Base-by-base conservation (phyloP, 495 filamentous ascomycete genomes). In the Umbilicaria muhlenbergii region DNA sequence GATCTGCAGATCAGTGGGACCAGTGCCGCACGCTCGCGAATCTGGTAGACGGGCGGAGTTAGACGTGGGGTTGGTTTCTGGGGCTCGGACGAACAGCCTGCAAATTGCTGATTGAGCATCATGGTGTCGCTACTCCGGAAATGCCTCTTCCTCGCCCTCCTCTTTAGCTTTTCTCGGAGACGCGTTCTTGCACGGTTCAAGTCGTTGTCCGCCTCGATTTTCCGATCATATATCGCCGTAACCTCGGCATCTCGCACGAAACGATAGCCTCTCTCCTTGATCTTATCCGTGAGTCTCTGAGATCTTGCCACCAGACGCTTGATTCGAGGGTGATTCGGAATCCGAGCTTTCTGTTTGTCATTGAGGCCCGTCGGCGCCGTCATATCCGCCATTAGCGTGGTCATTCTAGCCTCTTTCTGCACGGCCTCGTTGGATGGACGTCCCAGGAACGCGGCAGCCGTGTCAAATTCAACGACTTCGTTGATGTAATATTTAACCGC, bases 401-500 rank as follows among this genome's bases (percentile, higher is more conserved):
- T 24, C 3, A 44, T 39, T 18, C 34, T 12, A 7, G 38, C 33
- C 35, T 41, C 34, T 16, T 39, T 50, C 17, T 46, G 43, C 3
- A 50, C 36, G 5, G 33, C 43, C 35, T 50, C 43, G 36, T 50
- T 45, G 0, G 43, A 50, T 10, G 43, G 15, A 10, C 43, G 36
- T 32, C 24, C 21, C 13, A 40, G 33, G 32, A 50, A 50, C 3
- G 43, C 37, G 6, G 43, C 43, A 2, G 42, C 36, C 5, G 43
- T 50, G 21, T 50, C 36, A 41, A 45, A 50, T 13, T 45, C 16
- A 15, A 50, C 43, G 3, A 36, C 36, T 31, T 41, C 3, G 19
- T 50, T 45, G 14, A 50, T 19, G 33, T 50, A 50, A 32, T 50
- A 50, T 34, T 39, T 45, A 14, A 50, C 36, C n/a, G 42, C 36